Base-by-base conservation (phyloP, 495 filamentous ascomycete species). In the Glonium stellatum region DNA sequence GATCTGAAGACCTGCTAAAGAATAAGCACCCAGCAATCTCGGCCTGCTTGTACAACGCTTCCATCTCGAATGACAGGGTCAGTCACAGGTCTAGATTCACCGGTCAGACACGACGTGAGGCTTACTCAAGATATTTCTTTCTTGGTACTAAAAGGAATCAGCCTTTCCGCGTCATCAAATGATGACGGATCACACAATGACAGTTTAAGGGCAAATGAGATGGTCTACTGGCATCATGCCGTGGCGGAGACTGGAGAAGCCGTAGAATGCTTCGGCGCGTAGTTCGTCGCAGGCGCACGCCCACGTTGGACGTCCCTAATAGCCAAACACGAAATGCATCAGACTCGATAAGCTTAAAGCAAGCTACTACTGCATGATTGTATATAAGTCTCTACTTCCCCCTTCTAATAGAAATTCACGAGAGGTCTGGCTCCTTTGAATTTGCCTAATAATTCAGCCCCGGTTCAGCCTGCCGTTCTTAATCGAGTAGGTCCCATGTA, bases 331-430 rank as follows among this genome's bases (percentile, higher is more conserved):
- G 47, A 5, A 42, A 41, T 60, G 64, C 59, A 55, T 62, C 64
- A 57, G 31, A 6, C 10, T 50, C 11, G 47, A 58, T 67, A 63
- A 63, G 64, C 64, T 63, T 63, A 67, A 67, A 63, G 64, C 64
- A 57, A 51, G 54, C 23, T 6, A 1, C 35, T 23, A 51, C 47
- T 50, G 50, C 59, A 60, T 47, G 53, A 53, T 21, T 15, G 51
- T 62, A 62, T 62, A 66, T 57, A 52, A 31, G 39, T 44, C 39
- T 52, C 44, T 39, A n/a, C 37, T 35, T 50, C 27, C 9, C 13
- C 12, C 1, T 34, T 36, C 55, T 25, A 21, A 36, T 55, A 22
- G 49, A 22, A 18, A 50, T 13, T 54, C 37, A n/a, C n/a, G 21
- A 55, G 42, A 36, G 15, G 31, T 35, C 49, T 12, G 39, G 18